These are phyloP conservation scores for Physcomitrellopsis africana DNA, from an alignment of 225 moss, liverwort and hornwort genomes.

Conservation along the genomic window DNA sequence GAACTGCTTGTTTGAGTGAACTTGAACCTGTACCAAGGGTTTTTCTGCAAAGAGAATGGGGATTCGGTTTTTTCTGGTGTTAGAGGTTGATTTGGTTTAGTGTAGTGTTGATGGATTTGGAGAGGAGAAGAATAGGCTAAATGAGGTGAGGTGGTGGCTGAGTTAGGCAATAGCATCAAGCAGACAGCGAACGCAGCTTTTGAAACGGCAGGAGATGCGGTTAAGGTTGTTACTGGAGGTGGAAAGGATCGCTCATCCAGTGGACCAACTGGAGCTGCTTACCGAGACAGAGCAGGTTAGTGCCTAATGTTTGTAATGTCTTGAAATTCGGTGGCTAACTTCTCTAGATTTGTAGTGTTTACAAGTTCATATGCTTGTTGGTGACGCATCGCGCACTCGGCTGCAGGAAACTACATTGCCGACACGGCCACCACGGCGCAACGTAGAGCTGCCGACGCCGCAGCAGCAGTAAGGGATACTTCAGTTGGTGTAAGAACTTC, in stretches of 20 bases:
- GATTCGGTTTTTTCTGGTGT: too few relatives aligned
- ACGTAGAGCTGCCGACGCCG: slow-evolving; percentile 21
- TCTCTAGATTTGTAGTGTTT: background rate
- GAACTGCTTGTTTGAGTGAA: too few relatives aligned
- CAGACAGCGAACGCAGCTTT: slow-evolving; percentile 43
- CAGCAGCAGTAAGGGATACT: slow-evolving; percentile 40
- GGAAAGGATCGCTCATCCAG: slow-evolving; percentile 8
- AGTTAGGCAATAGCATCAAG: slow-evolving; percentile 42
- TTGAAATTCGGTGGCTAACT: background rate
- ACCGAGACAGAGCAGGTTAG: slow-evolving; percentile 43
- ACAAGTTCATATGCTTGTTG: background rate
- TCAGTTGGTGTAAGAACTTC: slow-evolving; percentile 28
- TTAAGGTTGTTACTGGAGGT: slow-evolving; percentile 29
- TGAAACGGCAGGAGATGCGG: slow-evolving; percentile 32
- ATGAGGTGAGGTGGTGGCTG: slow-evolving; percentile 11
- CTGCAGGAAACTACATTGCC: slow-evolving; percentile 43
- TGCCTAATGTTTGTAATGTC: background rate
- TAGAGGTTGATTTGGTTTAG: too few relatives aligned
- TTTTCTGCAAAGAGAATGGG: too few relatives aligned
- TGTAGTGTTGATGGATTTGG: too few relatives aligned
- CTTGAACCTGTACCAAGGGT: too few relatives aligned
- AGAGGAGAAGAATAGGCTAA: background rate
- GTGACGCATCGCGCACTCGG: background rate
- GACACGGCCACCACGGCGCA: slow-evolving; percentile 33
- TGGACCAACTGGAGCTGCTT: slow-evolving; percentile 43